These are phyloP conservation scores for Fomitopsis betulina DNA, from an alignment of 1,284 basidiomycete genomes.

Conservation along the genomic window DNA sequence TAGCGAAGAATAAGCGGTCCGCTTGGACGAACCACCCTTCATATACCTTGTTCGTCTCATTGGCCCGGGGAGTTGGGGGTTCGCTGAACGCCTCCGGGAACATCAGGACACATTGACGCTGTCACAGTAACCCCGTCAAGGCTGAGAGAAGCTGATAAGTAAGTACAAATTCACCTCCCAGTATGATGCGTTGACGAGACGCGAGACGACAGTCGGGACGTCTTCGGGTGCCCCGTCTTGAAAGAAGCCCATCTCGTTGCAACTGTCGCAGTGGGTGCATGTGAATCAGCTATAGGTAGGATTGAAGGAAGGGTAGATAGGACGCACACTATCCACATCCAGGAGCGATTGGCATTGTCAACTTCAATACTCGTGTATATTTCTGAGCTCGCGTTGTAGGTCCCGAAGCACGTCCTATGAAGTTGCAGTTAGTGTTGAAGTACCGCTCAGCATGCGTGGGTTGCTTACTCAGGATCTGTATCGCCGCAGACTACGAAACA, in stretches of 20 bases:
- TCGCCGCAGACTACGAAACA: slow-evolving; percentile 37
- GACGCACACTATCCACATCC: slow-evolving; percentile 56
- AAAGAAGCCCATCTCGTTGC: slow-evolving; percentile 63
- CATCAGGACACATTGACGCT: slow-evolving; percentile 61
- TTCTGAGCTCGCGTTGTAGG: slow-evolving; percentile 42
- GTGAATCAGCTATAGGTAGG: not conserved
- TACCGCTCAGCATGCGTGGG: not conserved
- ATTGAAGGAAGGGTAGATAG: not conserved
- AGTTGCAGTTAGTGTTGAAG: slow-evolving; percentile 17
- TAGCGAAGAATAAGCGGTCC: slow-evolving; percentile 63
- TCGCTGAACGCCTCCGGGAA: slow-evolving; percentile 51
- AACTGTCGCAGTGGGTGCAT: slow-evolving; percentile 26
- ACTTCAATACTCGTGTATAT: slow-evolving; percentile 50
- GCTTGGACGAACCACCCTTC: slow-evolving; percentile 57
- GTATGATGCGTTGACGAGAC: slow-evolving; percentile 54
- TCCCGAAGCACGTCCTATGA: slow-evolving; percentile 50
- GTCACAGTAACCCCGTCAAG: not conserved
- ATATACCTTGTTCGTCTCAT: slow-evolving; percentile 45
- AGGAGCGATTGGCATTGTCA: slow-evolving; percentile 49
- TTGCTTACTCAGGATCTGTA: slow-evolving; percentile 35
- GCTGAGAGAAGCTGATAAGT: not conserved
- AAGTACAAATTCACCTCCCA: slow-evolving; percentile 39
- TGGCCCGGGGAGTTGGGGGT: slow-evolving; percentile 26
- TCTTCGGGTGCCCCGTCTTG: slow-evolving; percentile 52
- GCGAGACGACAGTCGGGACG: slow-evolving; percentile 49